These are phyloP conservation scores for Mycena alexandri DNA, from an alignment of 768 basidiomycete genomes.

Conservation along the genomic window DNA sequence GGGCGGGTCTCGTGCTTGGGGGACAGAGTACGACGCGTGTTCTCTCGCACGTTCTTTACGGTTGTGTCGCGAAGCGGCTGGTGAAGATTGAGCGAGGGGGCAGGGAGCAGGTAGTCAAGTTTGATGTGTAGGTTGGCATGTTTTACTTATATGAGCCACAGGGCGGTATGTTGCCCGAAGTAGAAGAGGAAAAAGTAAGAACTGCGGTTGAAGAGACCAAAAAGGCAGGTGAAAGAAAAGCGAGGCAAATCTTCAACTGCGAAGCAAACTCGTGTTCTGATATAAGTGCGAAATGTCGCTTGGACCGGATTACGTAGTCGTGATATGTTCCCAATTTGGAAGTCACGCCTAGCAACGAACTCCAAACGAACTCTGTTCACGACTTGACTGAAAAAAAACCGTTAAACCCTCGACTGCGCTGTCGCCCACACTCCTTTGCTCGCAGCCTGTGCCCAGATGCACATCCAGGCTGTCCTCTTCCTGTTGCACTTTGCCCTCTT, in stretches of 20 bases:
- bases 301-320: neutral
- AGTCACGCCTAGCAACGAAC: too few species aligned
- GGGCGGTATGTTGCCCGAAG: too few species aligned
- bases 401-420: constrained; percentile 10
- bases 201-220: too few species aligned
- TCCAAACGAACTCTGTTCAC: too few species aligned
- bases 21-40: constrained; percentile 69
- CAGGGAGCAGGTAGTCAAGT: constrained; percentile 81
- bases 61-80: constrained; percentile 84
- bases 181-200: too few species aligned
- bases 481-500: constrained; percentile 42
- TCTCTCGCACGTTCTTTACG: constrained; percentile 78
- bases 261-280: too few species aligned
- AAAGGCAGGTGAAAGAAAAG: too few species aligned
- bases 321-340: too few species aligned
- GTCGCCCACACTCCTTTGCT: constrained; percentile 34
- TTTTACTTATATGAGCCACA: too few species aligned
- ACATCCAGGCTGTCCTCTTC: constrained; percentile 33
- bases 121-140: constrained; percentile 62
- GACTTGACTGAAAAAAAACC: too few species aligned
- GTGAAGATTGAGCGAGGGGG: constrained; percentile 82
- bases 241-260: too few species aligned
- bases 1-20: constrained; percentile 44
- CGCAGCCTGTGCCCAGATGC: constrained; percentile 26
- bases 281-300: neutral